A percentile compares a stretch with the other conserved stretches of the same genome.
Evolutionary conservation across 768 basidiomycete genomes (phyloP).

Genomic region (Lactarius evosmus): DNA sequence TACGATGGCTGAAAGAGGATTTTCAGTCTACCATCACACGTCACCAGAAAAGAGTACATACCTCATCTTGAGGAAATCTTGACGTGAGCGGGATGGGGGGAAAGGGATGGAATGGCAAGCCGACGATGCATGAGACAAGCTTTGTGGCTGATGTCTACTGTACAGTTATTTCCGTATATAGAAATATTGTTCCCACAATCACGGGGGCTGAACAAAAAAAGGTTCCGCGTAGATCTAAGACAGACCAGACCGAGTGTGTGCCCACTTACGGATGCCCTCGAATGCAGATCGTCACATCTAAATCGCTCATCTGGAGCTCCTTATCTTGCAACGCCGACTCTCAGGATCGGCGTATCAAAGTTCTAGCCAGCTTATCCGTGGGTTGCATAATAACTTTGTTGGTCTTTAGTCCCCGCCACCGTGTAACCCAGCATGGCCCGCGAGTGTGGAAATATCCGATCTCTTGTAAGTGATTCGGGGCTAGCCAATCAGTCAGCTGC

Average conservation of each 20-base stretch:
- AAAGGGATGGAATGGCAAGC: too few species aligned
- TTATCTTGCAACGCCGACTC: conserved; percentile 6
- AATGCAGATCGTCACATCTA: neutral
- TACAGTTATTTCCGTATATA: conserved; percentile 23
- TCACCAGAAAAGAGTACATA: conserved; percentile 30
- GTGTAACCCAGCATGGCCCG: too few species aligned
- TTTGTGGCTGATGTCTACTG: conserved; percentile 27
- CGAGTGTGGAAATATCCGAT: conserved; percentile 6
- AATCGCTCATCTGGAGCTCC: neutral
- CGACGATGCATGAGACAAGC: neutral
- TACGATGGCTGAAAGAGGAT: conserved; percentile 66
- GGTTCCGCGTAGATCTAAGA: too few species aligned
- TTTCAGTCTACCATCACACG: conserved; percentile 25
- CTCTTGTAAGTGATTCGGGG: too few species aligned
- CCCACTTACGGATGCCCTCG: too few species aligned
- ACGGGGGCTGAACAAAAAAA: neutral
- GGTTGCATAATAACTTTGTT: neutral
- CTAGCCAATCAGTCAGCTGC: conserved; percentile 7
- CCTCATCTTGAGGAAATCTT: conserved; percentile 39
- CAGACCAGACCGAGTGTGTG: too few species aligned
- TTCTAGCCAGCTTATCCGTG: conserved; percentile 13
- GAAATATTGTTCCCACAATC: neutral
- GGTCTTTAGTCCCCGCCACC: neutral
- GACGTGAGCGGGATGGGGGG: conserved; percentile 20
- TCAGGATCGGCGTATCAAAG: conserved; percentile 16